Percentiles rank a stretch among this genome's conserved stretches.
phyloP scores from a whole-genome alignment of 2,329 filamentous ascomycete genomes.

The Clarireedia homoeocarpa region DNA sequence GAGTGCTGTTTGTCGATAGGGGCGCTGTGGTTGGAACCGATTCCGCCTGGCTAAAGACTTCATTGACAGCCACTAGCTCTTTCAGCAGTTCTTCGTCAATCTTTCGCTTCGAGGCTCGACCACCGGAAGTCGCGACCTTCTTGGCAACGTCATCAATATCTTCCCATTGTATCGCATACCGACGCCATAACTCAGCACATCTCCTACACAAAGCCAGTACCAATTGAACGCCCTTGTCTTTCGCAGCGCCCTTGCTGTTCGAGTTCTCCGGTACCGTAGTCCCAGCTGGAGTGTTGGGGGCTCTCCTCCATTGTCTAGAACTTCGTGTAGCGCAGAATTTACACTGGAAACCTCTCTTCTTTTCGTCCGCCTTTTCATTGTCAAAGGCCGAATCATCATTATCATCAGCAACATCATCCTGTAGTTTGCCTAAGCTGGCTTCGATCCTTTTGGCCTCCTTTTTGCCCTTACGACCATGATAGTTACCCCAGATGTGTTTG shows the following conservation, averaged over 20 bases:
- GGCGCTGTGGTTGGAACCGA: conserved; percentile 24
- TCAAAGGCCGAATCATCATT: conserved; percentile 96
- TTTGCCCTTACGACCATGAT: conserved; percentile 79
- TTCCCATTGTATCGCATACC: conserved; percentile 94
- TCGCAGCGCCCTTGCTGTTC: conserved; percentile 50
- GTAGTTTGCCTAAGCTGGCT: conserved; percentile 64
- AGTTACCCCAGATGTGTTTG: conserved; percentile 83
- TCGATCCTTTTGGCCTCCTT: conserved; percentile 74
- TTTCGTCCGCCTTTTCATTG: conserved; percentile 65
- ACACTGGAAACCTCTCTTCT: conserved; percentile 82
- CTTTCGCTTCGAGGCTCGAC: conserved; percentile 77
- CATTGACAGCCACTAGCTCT: conserved; percentile 59
- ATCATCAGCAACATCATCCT: conserved; percentile 88
- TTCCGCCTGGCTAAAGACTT: conserved; percentile 43
- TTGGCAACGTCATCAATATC: conserved; percentile 85
- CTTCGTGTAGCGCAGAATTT: conserved; percentile 80
- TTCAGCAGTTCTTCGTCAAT: conserved; percentile 86
- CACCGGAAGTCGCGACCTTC: conserved; percentile 73
- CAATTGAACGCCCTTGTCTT: conserved; percentile 69
- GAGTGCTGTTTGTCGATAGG: conserved; percentile 19
- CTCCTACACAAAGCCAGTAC: conserved; percentile 81
- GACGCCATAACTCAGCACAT: conserved; percentile 89
- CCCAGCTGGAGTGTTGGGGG: conserved; percentile 67
- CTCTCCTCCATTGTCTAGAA: conserved; percentile 86
- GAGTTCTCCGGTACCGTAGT: conserved; percentile 60